phyloP scores from a whole-genome alignment of 805 yeast species.

The Cyberlindnera subsufficiens region DNA sequence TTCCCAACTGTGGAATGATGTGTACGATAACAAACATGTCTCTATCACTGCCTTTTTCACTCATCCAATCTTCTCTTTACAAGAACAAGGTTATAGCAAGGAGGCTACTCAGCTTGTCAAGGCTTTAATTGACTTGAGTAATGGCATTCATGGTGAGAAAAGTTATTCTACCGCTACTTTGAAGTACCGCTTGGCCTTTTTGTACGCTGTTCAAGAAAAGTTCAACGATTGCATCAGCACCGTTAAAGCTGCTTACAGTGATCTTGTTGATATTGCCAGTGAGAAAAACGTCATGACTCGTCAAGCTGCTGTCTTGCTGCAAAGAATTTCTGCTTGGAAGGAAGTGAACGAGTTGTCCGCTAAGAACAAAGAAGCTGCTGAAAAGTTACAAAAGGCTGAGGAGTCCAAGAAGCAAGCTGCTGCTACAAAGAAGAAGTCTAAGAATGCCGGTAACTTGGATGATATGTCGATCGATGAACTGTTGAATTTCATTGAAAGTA shows the following conservation, averaged over 20 bases:
- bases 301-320: constrained; percentile 62
- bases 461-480: constrained; percentile 67
- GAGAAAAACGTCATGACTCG: constrained; percentile 59
- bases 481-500: constrained; percentile 47
- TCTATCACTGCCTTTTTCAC: constrained; percentile 58
- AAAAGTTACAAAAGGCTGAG: constrained; percentile 26
- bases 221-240: constrained; percentile 50
- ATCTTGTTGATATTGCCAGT: constrained; percentile 57
- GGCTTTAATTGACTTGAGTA: constrained; percentile 46
- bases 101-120: constrained; percentile 49
- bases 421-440: background rate
- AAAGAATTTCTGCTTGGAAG: constrained; percentile 46
- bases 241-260: constrained; percentile 48
- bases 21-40: constrained; percentile 58
- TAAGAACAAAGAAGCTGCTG: constrained; percentile 18
- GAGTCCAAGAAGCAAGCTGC: constrained; percentile 22
- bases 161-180: constrained; percentile 60
- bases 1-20: constrained; percentile 47
- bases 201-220: constrained; percentile 46
- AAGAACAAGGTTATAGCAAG: constrained; percentile 40
- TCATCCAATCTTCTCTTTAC: constrained; percentile 55
- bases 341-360: constrained; percentile 40
- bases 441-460: constrained; percentile 33
- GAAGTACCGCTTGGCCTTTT: constrained; percentile 63
- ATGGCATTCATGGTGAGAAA: constrained; percentile 46